Evolutionary conservation across 2,329 filamentous ascomycete species (phyloP), one percentile per base, ranked within the genome.

Genomic region (Aspergillus carbonarius): DNA sequence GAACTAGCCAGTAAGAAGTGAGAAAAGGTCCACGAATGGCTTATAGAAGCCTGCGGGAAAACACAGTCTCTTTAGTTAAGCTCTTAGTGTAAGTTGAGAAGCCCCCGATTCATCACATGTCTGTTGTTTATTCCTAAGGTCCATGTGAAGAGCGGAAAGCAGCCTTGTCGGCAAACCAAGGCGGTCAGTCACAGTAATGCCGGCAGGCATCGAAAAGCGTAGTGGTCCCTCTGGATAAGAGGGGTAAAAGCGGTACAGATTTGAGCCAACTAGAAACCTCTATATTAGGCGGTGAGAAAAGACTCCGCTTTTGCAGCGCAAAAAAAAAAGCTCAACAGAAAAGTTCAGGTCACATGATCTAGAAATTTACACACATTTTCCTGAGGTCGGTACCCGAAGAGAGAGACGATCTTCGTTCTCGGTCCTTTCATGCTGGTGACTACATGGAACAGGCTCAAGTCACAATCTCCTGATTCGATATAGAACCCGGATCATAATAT

Each of bases 281-380:
- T 18, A 34, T 32, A 0, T 3, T 42, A 61, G 61, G 63, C 67
- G 65, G 67, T 68, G 58, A 59, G 50, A 18, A n/a, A 57, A 48
- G 50, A 49, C 53, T 32, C 35, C 42, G 32, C 54, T 54, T 44
- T 42, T 39, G 32, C 37, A 8, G n/a, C 35, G 44, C 18, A 52
- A 61, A 63, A 58, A 61, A 63, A 63, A 62, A 61, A 64, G 61
- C 64, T 59, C 49, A 68, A 65, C 70, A 72, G 64, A 73, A 74
- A 73, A 66, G 68, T 65, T 64, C 57, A 60, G 57, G 60, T 66
- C 70, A 73, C 70, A 68, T 73, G 70, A 74, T 60, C 65, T 54
- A 55, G 57, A 72, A 72, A 71, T 71, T 72, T 72, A 70, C 70
- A 69, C 68, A 72, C 68, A 68, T 61, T 65, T 63, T 61, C 52